phyloP scores from a whole-genome alignment of 495 filamentous ascomycete genomes.

The Parathielavia hyrcaniae region DNA sequence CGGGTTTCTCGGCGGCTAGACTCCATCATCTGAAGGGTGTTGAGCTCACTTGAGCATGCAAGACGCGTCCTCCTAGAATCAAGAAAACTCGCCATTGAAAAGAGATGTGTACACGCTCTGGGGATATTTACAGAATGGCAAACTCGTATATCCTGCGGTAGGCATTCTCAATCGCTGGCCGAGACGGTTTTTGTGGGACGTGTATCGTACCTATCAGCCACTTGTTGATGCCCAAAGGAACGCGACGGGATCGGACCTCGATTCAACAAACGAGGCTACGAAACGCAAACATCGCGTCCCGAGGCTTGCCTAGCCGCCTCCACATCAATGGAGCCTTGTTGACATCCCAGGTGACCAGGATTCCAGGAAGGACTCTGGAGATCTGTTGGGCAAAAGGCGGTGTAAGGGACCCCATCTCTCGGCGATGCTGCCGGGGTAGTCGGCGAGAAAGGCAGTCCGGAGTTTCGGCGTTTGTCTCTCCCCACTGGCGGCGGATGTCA shows the following conservation, averaged over 20 bases:
- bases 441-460: neutral
- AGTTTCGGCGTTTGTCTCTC: neutral
- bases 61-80: too few species aligned
- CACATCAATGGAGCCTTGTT: conserved; percentile 7
- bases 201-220: too few species aligned
- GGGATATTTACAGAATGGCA: too few species aligned
- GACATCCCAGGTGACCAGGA: conserved; percentile 8
- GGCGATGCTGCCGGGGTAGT: conserved; percentile 1
- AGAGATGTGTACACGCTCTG: too few species aligned
- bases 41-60: too few species aligned
- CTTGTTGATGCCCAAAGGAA: neutral
- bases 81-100: too few species aligned
- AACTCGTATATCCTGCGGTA: too few species aligned
- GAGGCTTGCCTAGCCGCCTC: conserved; percentile 10
- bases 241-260: neutral
- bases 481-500: neutral
- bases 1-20: neutral
- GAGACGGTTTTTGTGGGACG: too few species aligned
- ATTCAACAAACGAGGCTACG: conserved; percentile 1
- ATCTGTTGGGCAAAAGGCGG: conserved; percentile 15
- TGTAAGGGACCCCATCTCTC: conserved; percentile 6
- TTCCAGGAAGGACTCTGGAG: neutral
- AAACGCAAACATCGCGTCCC: neutral
- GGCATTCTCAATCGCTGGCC: too few species aligned
- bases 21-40: neutral